Percentiles rank a stretch among this genome's conserved stretches.
Conservation (phyloP, 2,329 filamentous ascomycete species). For the Chrysoporthe cubensis region DNA sequence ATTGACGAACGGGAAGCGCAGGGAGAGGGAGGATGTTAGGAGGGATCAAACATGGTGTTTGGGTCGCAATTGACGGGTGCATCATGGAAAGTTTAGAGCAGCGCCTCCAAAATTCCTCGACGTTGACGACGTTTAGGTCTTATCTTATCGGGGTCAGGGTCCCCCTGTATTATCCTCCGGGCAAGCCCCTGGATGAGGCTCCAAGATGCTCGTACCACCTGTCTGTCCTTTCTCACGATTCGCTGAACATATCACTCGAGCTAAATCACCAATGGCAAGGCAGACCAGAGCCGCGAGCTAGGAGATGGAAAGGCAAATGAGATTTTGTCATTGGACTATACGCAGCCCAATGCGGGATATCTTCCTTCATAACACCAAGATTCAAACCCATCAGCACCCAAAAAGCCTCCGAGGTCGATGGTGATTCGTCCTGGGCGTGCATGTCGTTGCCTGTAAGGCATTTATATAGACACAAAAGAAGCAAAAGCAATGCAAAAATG, state of each 20-base stretch:
- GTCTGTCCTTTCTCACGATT: background rate
- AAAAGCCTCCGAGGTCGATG: background rate
- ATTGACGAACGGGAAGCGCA: slow-evolving; percentile 29
- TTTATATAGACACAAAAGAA: background rate
- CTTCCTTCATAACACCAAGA: slow-evolving; percentile 7
- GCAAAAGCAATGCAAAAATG: background rate
- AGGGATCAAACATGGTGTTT: slow-evolving; percentile 14
- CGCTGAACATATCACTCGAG: background rate
- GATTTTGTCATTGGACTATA: slow-evolving; percentile 7
- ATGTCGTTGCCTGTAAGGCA: background rate
- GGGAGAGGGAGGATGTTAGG: background rate
- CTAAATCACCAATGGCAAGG: background rate
- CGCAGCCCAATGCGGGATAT: slow-evolving; percentile 6
- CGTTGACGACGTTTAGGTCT: background rate
- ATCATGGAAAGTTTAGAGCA: too few relatives aligned
- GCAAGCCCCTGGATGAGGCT: background rate
- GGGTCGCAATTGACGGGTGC: background rate
- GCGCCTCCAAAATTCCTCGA: slow-evolving; percentile 1
- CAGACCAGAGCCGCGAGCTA: background rate
- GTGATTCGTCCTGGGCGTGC: background rate
- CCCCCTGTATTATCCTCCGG: background rate
- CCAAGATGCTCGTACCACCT: background rate
- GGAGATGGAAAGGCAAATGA: background rate
- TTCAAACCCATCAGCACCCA: background rate
- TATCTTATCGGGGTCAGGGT: slow-evolving; percentile 6